phyloP scores from a whole-genome alignment of 2,329 filamentous ascomycete genomes.

The Parastagonospora avenae region DNA sequence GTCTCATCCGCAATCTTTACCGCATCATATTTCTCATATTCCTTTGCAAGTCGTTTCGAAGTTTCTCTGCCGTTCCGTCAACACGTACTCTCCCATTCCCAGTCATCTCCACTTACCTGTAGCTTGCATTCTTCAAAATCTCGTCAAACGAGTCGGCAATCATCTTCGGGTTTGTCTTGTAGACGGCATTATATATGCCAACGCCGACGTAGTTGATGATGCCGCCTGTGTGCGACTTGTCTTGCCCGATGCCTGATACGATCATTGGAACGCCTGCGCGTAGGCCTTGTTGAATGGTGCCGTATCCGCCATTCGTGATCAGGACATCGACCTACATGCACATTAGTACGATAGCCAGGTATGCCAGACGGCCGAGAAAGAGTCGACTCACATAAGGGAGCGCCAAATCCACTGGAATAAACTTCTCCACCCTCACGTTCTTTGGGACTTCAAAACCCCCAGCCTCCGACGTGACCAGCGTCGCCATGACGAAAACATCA shows the following conservation, averaged over 20 bases:
- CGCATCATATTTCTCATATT: no score
- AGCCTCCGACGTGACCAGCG: conserved; percentile 38
- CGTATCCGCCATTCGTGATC: conserved; percentile 57
- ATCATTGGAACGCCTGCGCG: conserved; percentile 56
- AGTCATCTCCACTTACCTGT: no score
- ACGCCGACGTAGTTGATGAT: no score
- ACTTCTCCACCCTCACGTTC: conserved; percentile 55
- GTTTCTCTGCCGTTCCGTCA: no score
- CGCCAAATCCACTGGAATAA: conserved; percentile 56
- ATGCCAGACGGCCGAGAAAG: not conserved
- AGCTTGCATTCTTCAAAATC: no score
- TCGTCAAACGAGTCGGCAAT: no score
- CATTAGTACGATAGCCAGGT: conserved; percentile 1
- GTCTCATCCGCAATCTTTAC: no score
- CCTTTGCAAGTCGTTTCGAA: no score
- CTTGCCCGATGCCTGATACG: conserved; percentile 49
- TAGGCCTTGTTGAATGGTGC: conserved; percentile 54
- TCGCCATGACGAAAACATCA: conserved; percentile 50
- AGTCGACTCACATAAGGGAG: conserved; percentile 38
- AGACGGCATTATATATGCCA: no score
- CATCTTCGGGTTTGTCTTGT: no score
- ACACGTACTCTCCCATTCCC: no score
- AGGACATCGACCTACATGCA: conserved; percentile 46
- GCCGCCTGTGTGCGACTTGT: conserved; percentile 47
- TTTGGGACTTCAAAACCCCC: conserved; percentile 16